phyloP scores from a whole-genome alignment of 495 filamentous ascomycete species.

The Aspergillus nanangensis region DNA sequence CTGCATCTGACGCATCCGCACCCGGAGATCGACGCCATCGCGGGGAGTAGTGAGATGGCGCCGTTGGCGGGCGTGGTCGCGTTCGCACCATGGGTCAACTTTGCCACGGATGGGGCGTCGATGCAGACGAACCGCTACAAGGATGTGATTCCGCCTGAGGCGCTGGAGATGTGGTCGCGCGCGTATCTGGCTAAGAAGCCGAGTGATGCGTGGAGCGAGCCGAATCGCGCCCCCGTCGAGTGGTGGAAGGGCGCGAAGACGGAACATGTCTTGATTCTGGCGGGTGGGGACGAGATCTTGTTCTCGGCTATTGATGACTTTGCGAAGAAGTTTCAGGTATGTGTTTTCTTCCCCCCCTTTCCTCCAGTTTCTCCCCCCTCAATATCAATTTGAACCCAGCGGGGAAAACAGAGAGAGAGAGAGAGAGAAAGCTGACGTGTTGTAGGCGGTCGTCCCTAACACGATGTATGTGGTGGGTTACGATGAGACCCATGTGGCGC shows the following conservation, averaged over 20 bases:
- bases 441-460: constrained; percentile 28
- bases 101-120: constrained; percentile 33
- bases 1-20: constrained; percentile 60
- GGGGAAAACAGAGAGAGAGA: no score
- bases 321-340: constrained; percentile 40
- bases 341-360: constrained; percentile 5
- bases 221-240: constrained; percentile 38
- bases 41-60: constrained; percentile 20
- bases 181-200: constrained; percentile 37
- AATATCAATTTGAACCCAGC: no score
- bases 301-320: constrained; percentile 51
- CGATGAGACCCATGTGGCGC: constrained; percentile 32
- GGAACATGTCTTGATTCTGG: constrained; percentile 45
- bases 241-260: constrained; percentile 53
- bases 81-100: constrained; percentile 53
- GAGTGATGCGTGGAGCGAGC: constrained; percentile 55
- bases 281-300: constrained; percentile 53
- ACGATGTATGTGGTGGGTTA: constrained; percentile 26
- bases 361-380: no score
- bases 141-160: constrained; percentile 38
- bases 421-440: no score
- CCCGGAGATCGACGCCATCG: constrained; percentile 34
- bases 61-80: constrained; percentile 47
- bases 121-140: constrained; percentile 41
- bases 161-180: constrained; percentile 34